Evolutionary conservation across 441 rosid species (phyloP), one percentile per base, ranked within the genome.

Genomic region (Syzygium syzygioides): DNA sequence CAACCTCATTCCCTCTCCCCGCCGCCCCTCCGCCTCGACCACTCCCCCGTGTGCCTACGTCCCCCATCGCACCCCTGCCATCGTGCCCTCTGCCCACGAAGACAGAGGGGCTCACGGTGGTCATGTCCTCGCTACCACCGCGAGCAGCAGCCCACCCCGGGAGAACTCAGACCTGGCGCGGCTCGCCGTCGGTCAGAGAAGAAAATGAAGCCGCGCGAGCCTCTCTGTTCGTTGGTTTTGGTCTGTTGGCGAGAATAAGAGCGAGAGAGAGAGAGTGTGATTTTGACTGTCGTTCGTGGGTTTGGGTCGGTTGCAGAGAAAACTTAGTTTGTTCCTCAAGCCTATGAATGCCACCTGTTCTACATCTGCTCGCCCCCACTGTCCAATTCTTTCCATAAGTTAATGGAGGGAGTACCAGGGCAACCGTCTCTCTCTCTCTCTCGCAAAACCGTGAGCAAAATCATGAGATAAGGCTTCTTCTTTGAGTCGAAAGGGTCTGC

Each of bases 331-430:
- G 64, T n/a, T 6, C 7, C 11, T 59, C 64, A 11, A 59, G 30
- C 64, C 64, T 0, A 59, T 59, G 64, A 59, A 0, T 59, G 30
- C 30, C 12, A 25, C 64, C 64, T 26, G 13, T 25, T 0, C 0
- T 25, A 59, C 64, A 59, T 59, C 64, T 59, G 64, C 3, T 37
- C 41, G 41, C n/a, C 64, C 30, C 64, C 0, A 0, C 64, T 59
- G 64, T 59, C 64, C 64, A 2, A 13, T 59, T 59, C 64, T 13
- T 0, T 59, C 64, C n/a, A n/a, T 59, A 4, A 59, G 64, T 59
- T 59, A 59, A 59, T 59, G 64, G 64, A 59, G 64, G 26, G 64
- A 11, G 14, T 59, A 59, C 64, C 64, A 59, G 30, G 30, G 64
- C 10, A 59, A 59, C 64, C 64, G 2, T 56, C 15, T 60, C 28